Evolutionary conservation across 1,284 basidiomycete species (phyloP).

Genomic region (Meripilus lineatus): DNA sequence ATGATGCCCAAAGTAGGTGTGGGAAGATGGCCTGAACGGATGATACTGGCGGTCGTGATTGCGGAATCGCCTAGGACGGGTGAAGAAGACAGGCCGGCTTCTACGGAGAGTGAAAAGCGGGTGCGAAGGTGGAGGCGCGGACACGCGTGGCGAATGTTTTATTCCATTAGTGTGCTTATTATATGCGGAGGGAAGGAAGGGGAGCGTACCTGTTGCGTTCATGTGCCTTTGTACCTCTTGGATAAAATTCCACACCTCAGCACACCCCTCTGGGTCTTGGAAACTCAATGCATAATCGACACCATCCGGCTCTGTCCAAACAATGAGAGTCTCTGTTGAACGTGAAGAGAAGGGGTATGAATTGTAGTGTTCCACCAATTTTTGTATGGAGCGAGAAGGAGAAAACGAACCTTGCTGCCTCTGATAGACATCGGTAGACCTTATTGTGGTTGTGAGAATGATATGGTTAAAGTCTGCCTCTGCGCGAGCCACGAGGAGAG

Average conservation of each 20-base stretch:
- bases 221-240: constrained; percentile 89
- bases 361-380: no score
- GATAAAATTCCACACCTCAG: constrained; percentile 98
- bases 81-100: constrained; percentile 48
- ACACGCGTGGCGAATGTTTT: constrained; percentile 8
- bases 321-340: constrained; percentile 82
- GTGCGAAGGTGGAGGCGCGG: not conserved
- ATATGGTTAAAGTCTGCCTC: constrained; percentile 69
- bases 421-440: constrained; percentile 84
- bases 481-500: constrained; percentile 79
- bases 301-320: constrained; percentile 97
- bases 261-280: constrained; percentile 93
- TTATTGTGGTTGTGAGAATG: constrained; percentile 71
- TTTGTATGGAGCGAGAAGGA: no score
- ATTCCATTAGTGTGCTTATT: no score
- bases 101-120: constrained; percentile 30
- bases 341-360: constrained; percentile 1
- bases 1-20: constrained; percentile 68
- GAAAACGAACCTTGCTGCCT: constrained; percentile 78
- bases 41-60: constrained; percentile 55
- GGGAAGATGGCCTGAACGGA: constrained; percentile 69
- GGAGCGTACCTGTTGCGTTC: constrained; percentile 49
- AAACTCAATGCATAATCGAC: constrained; percentile 96
- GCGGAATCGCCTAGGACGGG: constrained; percentile 55
- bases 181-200: constrained; percentile 13